Conservation (phyloP, 768 basidiomycete species). For the Pleurotus ostreatus region DNA sequence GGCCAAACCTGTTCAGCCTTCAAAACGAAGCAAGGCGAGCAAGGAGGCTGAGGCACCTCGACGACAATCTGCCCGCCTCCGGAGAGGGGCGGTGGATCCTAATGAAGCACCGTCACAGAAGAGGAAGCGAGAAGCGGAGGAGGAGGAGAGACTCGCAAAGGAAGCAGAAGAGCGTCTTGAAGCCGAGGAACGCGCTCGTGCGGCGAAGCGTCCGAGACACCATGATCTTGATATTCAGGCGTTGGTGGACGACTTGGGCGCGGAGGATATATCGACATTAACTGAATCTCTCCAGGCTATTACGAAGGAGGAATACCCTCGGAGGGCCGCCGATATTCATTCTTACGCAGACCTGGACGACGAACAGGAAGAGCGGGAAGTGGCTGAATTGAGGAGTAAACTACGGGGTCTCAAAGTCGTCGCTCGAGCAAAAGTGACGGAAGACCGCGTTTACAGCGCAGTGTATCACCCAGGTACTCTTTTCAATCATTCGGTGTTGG, state of each 20-base stretch:
- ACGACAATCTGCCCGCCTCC: slow-evolving; percentile 64
- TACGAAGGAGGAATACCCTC: slow-evolving; percentile 29
- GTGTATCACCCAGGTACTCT: slow-evolving; percentile 69
- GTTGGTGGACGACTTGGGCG: slow-evolving; percentile 49
- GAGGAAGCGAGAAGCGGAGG: slow-evolving; percentile 64
- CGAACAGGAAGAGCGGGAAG: slow-evolving; percentile 41
- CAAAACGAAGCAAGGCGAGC: slow-evolving; percentile 52
- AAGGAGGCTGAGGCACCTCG: slow-evolving; percentile 46
- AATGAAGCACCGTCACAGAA: slow-evolving; percentile 65
- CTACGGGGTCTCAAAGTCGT: slow-evolving; percentile 59
- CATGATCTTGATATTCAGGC: slow-evolving; percentile 57
- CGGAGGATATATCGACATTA: slow-evolving; percentile 43
- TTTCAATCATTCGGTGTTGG: neutral
- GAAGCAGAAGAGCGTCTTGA: slow-evolving; percentile 61
- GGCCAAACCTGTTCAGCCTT: slow-evolving; percentile 56
- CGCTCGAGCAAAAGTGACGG: slow-evolving; percentile 76
- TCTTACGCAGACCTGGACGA: slow-evolving; percentile 43
- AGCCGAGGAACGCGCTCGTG: slow-evolving; percentile 57
- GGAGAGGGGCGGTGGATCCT: slow-evolving; percentile 40
- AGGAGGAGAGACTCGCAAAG: slow-evolving; percentile 42
- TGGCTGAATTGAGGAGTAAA: slow-evolving; percentile 52
- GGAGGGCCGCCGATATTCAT: slow-evolving; percentile 41
- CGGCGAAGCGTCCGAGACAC: slow-evolving; percentile 66
- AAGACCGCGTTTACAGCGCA: slow-evolving; percentile 70
- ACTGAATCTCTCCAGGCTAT: slow-evolving; percentile 39